Conservation (phyloP, 441 rosid genomes). For the Mallotus repandus region DNA sequence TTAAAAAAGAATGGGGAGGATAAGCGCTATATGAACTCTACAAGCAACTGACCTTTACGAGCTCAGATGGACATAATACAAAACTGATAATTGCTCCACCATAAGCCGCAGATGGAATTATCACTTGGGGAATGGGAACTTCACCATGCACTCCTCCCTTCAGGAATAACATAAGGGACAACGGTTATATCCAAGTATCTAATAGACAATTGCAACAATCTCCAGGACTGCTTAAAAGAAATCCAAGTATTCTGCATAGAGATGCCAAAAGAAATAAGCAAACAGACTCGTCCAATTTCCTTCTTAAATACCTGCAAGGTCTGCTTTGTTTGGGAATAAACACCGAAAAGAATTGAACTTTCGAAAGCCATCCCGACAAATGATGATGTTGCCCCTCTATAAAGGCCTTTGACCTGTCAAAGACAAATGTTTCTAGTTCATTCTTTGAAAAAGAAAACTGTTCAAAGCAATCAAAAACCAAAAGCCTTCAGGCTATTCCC, state of each 20-base stretch:
- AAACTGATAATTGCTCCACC: conserved; percentile 89
- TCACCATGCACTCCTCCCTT: conserved; percentile 56
- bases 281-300: conserved; percentile 8
- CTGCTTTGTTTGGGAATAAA: conserved; percentile 86
- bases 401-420: conserved; percentile 80
- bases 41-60: conserved; percentile 59
- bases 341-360: conserved; percentile 84
- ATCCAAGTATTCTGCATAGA: conserved; percentile 7
- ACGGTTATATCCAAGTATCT: background rate
- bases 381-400: conserved; percentile 85
- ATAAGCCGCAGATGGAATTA: conserved; percentile 89
- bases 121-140: conserved; percentile 53
- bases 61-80: conserved; percentile 81
- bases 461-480: background rate
- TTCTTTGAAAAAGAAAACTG: conserved; percentile 1
- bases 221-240: no score
- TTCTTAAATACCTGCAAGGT: conserved; percentile 54
- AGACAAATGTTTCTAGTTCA: conserved; percentile 18
- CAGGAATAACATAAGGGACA: conserved; percentile 17
- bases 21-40: background rate
- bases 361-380: conserved; percentile 87
- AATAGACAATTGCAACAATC: conserved; percentile 9
- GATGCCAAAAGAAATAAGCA: conserved; percentile 4
- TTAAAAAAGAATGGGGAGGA: background rate
- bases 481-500: background rate